These are phyloP conservation scores for Azolla pinnata DNA, from an alignment of 75 land plant genomes.

Conservation along the genomic window DNA sequence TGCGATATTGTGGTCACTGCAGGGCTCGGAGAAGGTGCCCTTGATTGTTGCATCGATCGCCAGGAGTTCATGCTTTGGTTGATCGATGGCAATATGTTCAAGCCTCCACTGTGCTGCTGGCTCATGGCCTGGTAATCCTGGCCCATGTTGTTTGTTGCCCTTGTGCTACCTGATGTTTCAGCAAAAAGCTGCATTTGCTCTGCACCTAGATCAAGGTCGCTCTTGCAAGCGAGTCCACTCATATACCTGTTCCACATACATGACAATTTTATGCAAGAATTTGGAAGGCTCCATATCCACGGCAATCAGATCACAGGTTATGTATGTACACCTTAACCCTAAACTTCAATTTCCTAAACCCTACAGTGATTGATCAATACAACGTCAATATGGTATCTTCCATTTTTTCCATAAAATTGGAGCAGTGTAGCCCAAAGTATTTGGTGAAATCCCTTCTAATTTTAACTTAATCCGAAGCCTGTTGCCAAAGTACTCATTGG, in stretches of 20 bases:
- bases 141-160: background rate
- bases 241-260: conserved; percentile 12
- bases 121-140: background rate
- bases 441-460: too few species aligned
- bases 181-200: conserved; percentile 28
- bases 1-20: conserved; percentile 4
- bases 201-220: conserved; percentile 15
- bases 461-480: too few species aligned
- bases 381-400: too few species aligned
- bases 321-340: too few species aligned
- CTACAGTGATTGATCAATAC: too few species aligned
- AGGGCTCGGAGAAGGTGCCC: background rate
- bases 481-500: too few species aligned
- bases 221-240: conserved; percentile 7
- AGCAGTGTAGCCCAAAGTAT: too few species aligned
- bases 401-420: too few species aligned
- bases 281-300: too few species aligned
- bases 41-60: conserved; percentile 7
- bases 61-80: background rate
- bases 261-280: too few species aligned
- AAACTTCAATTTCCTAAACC: too few species aligned
- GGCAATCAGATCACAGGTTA: too few species aligned
- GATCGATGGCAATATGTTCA: background rate
- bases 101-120: background rate
- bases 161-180: conserved; percentile 21